phyloP scores from a whole-genome alignment of 208 protist species.

The Acanthamoeba culbertsoni region DNA sequence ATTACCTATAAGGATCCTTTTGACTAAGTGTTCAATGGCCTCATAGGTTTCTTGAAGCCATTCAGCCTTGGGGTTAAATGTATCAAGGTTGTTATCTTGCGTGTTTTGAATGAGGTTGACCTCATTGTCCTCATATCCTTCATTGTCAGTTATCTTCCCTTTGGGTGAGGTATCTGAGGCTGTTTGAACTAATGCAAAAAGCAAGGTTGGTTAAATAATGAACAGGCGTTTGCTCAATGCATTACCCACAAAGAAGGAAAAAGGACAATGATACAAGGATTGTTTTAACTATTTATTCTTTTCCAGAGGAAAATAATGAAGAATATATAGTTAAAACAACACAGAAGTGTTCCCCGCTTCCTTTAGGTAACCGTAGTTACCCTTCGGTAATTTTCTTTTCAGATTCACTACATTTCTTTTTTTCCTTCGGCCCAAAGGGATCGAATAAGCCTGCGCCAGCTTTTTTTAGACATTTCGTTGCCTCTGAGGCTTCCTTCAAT shows the following conservation, averaged over 20 bases:
- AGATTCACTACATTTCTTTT: neutral
- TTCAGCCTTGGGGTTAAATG: neutral
- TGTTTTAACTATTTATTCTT: neutral
- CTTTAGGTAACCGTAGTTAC: neutral
- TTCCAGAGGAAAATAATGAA: neutral
- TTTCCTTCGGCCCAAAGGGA: too few species aligned
- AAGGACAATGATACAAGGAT: neutral
- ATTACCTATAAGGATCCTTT: neutral
- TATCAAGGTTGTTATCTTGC: neutral
- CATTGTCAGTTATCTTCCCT: too few species aligned
- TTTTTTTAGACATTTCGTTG: too few species aligned
- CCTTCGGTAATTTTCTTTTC: neutral
- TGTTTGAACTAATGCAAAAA: too few species aligned
- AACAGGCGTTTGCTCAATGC: neutral
- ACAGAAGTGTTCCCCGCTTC: neutral
- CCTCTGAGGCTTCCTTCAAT: too few species aligned
- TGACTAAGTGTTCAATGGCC: neutral
- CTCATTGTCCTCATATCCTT: too few species aligned
- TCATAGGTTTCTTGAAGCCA: neutral
- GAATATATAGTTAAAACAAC: neutral
- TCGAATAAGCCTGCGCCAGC: too few species aligned
- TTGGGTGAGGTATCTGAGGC: too few species aligned
- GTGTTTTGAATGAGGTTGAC: too few species aligned
- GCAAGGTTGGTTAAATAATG: too few species aligned
- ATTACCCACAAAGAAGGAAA: neutral